Conservation (phyloP, 768 basidiomycete species). For the Candolleomyces eurysporus region DNA sequence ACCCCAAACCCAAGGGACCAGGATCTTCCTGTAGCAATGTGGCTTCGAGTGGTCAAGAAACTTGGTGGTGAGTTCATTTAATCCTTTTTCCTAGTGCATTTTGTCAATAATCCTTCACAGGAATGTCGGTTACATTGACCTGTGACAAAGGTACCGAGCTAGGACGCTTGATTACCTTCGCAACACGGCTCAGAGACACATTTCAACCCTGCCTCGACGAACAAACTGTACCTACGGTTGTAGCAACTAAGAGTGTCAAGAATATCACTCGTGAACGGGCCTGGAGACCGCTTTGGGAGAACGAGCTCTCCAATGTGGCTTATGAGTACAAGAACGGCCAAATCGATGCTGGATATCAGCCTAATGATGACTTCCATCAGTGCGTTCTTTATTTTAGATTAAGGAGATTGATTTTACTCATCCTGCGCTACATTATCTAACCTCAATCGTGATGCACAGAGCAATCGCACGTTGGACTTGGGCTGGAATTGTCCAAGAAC, state of each 20-base stretch:
- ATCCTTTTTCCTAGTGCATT: not conserved
- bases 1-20: conserved; percentile 17
- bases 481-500: no score
- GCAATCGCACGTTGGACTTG: no score
- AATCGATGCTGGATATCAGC: conserved; percentile 15
- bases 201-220: not conserved
- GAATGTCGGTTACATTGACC: not conserved
- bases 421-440: no score
- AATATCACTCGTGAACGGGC: conserved; percentile 25
- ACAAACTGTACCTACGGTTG: not conserved
- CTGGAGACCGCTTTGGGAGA: conserved; percentile 25
- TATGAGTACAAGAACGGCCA: conserved; percentile 17
- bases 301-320: conserved; percentile 22
- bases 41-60: conserved; percentile 14
- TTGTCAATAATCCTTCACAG: not conserved
- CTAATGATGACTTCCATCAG: conserved; percentile 17
- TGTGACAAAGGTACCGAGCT: not conserved
- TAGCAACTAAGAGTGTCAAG: conserved; percentile 22
- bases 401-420: no score
- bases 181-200: no score
- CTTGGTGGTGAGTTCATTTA: conserved; percentile 13
- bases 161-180: conserved; percentile 9
- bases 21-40: conserved; percentile 15
- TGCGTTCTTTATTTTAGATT: conserved; percentile 7
- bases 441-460: no score